A percentile compares a stretch with the other conserved stretches of the same genome.
These are phyloP conservation scores for Podospora pseudopauciseta DNA, from an alignment of 495 filamentous ascomycete species.

Conservation along the genomic window DNA sequence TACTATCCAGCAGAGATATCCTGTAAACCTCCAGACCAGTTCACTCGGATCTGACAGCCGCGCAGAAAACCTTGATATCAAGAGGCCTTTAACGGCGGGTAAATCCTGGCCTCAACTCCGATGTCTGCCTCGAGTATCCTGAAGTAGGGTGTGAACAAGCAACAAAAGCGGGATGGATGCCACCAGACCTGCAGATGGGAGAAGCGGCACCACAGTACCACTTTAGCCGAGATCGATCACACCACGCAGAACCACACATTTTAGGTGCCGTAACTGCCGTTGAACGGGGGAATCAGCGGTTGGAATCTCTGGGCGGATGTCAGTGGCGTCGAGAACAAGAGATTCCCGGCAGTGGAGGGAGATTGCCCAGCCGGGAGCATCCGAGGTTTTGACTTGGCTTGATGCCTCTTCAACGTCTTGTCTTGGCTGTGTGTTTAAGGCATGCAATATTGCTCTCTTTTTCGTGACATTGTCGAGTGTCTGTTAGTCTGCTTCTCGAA, in stretches of 20 bases:
- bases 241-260: not conserved
- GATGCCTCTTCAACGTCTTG: not conserved
- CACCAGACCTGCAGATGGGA: not conserved
- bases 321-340: constrained; percentile 11
- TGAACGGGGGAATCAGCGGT: not conserved
- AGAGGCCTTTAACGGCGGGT: not conserved
- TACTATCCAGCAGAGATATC: not conserved
- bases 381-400: not conserved
- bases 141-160: not conserved
- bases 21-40: no score
- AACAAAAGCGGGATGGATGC: not conserved
- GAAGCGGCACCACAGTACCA: not conserved
- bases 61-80: not conserved
- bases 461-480: no score
- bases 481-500: not conserved
- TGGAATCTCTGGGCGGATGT: constrained; percentile 9
- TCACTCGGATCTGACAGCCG: not conserved
- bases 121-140: not conserved
- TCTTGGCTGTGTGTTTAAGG: not conserved
- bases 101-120: not conserved
- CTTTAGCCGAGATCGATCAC: constrained; percentile 5
- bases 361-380: constrained; percentile 9
- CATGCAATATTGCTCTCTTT: no score
- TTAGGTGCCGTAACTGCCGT: not conserved
- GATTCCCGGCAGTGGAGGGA: not conserved